Evolutionary conservation across 805 yeast genomes (phyloP).

Genomic region (Yarrowia osloensis): DNA sequence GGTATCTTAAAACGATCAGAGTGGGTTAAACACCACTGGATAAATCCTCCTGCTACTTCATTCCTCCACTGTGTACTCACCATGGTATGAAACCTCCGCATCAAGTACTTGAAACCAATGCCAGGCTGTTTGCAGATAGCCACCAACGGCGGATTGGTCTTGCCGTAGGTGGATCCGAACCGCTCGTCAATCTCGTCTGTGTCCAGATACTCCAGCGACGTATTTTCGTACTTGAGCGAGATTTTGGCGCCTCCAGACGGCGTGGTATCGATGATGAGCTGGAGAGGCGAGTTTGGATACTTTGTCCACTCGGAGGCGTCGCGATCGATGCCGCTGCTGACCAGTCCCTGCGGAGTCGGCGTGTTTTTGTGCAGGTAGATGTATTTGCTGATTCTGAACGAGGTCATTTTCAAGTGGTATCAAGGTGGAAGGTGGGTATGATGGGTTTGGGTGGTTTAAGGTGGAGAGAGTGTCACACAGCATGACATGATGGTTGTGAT

Average conservation of each 20-base stretch:
- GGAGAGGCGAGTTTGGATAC: background rate
- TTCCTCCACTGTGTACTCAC: background rate
- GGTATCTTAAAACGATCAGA: too few relatives aligned
- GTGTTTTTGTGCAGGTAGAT: slow-evolving; percentile 4
- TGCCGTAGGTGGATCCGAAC: background rate
- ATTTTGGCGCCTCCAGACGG: background rate
- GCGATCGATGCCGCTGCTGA: slow-evolving; percentile 3
- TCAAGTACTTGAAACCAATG: slow-evolving; percentile 20
- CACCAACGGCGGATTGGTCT: background rate
- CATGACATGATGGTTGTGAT: background rate
- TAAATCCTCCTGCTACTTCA: too few relatives aligned
- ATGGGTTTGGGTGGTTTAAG: too few relatives aligned
- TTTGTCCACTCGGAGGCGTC: slow-evolving; percentile 9
- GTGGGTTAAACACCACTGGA: too few relatives aligned
- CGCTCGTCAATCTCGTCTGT: background rate
- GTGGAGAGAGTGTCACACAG: too few relatives aligned
- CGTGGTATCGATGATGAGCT: background rate
- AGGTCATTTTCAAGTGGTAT: background rate
- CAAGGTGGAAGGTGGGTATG: background rate
- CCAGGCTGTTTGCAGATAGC: slow-evolving; percentile 13
- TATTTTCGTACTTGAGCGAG: background rate
- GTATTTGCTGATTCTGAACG: slow-evolving; percentile 15
- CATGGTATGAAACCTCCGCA: slow-evolving; percentile 1
- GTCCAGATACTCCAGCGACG: slow-evolving; percentile 4
- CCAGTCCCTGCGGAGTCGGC: slow-evolving; percentile 15